Evolutionary conservation across 495 filamentous ascomycete genomes (phyloP), one percentile per base, ranked within the genome.

Genomic region (Pseudoneurospora amorphoporcata): DNA sequence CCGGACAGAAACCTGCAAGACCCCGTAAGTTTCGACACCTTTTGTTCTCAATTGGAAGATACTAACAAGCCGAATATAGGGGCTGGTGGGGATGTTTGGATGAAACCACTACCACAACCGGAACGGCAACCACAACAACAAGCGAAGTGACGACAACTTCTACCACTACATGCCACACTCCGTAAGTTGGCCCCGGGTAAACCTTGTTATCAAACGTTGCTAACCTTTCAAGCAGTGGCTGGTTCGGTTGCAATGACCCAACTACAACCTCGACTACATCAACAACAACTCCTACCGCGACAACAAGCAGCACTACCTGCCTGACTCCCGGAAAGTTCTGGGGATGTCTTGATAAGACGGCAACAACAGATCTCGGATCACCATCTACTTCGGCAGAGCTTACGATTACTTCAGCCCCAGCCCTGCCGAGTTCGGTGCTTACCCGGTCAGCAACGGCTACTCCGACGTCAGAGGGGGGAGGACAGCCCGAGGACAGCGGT

Each of bases 1-100:
- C 4, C 86, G 92, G 61, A 97, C 94, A 1, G 87, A 90, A 68
- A 97, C 93, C 0, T 97, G 94, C 82, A 87, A 94, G 77, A 97
- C 94, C 3, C 94, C 94, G 76, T 78, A 77, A 71, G 75, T 68
- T 29, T 8, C 4, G 4, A 32, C 12, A 58, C 23, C 23, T 16
- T 4, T 10, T 23, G n/a, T 23, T 14, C 23, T 69, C 1, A 2
- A 4, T 0, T 70, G 19, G 29, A 68, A 23, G 17, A 43, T 73
- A 12, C 71, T 78, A 43, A 78, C 72, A 23, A 23, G 23, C 23
- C 23, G 38, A 35, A 19, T 17, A 12, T 32, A 78, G 77, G 68
- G 94, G 94, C 39, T 92, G 90, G 90, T 92, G 88, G 88, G 90
- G 90, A 19, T 92, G 90, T 80, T 79, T 90, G 70, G 90, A 92